phyloP scores from a whole-genome alignment of 371 early-diverging fungal species.

The Mucor saturninus region DNA sequence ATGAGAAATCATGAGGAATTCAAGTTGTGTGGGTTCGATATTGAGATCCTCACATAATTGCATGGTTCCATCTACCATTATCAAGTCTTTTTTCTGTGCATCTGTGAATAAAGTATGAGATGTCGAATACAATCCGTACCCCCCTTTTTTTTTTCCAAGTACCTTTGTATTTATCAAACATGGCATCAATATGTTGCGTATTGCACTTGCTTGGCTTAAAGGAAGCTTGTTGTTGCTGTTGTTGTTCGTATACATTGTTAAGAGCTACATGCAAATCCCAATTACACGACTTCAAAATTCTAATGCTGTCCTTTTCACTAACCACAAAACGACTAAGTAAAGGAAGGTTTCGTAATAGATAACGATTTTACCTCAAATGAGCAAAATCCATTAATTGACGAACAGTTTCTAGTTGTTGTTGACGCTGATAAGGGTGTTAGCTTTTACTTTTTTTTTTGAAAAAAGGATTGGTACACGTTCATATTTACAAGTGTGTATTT shows the following conservation, averaged over 20 bases:
- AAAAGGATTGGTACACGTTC: background rate
- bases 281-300: constrained; percentile 54
- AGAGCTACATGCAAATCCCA: constrained; percentile 75
- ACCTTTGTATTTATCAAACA: constrained; percentile 80
- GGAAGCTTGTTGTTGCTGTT: constrained; percentile 5
- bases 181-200: constrained; percentile 39
- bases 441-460: background rate
- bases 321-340: too few species aligned
- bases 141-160: background rate
- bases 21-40: constrained; percentile 80
- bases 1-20: constrained; percentile 74
- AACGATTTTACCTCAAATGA: constrained; percentile 41
- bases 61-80: constrained; percentile 80
- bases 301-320: constrained; percentile 63
- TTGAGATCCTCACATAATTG: constrained; percentile 70
- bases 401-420: constrained; percentile 52
- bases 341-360: too few species aligned
- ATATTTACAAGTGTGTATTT: too few species aligned
- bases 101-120: constrained; percentile 37
- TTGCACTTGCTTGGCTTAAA: background rate
- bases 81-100: constrained; percentile 65
- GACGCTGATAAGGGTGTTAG: constrained; percentile 2
- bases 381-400: constrained; percentile 58
- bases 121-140: too few species aligned
- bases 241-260: constrained; percentile 59